A percentile compares a stretch with the other conserved stretches of the same genome.
Evolutionary conservation across 2,329 filamentous ascomycete genomes (phyloP).

Genomic region (Bipolaris bicolor): DNA sequence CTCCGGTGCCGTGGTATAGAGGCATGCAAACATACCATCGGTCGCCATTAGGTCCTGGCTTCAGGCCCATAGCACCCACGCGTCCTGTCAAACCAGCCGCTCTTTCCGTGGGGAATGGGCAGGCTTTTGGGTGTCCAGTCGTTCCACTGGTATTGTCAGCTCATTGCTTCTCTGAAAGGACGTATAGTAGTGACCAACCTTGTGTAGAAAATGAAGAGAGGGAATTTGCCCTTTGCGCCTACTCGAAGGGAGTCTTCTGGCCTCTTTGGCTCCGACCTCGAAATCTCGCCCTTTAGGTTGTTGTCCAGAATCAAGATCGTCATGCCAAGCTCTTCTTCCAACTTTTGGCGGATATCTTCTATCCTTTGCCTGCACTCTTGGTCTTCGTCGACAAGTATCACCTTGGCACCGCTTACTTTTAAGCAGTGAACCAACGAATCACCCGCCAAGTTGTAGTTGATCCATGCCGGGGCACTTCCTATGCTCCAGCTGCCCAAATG

Average conservation of each 20-base stretch:
- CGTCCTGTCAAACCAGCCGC: slow-evolving; percentile 51
- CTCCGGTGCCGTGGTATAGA: slow-evolving; percentile 77
- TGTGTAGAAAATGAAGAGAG: slow-evolving; percentile 73
- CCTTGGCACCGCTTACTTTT: slow-evolving; percentile 60
- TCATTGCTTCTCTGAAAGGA: background rate
- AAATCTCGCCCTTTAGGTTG: slow-evolving; percentile 56
- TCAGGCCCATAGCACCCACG: slow-evolving; percentile 44
- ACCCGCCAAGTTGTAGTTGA: slow-evolving; percentile 72
- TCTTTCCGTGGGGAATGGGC: slow-evolving; percentile 62
- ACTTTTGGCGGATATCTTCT: slow-evolving; percentile 55
- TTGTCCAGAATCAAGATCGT: slow-evolving; percentile 61
- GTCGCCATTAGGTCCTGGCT: slow-evolving; percentile 55
- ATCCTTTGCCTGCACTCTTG: slow-evolving; percentile 62
- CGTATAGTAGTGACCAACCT: slow-evolving; percentile 48
- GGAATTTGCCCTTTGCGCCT: slow-evolving; percentile 59
- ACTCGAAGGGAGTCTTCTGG: slow-evolving; percentile 63
- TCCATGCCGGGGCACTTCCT: slow-evolving; percentile 71
- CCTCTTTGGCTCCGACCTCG: slow-evolving; percentile 56
- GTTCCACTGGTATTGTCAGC: slow-evolving; percentile 63
- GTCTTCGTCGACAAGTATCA: slow-evolving; percentile 56
- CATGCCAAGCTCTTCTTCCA: slow-evolving; percentile 65
- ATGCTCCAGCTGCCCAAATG: slow-evolving; percentile 70
- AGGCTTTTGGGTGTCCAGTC: slow-evolving; percentile 76
- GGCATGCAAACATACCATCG: slow-evolving; percentile 80
- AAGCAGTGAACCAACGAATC: slow-evolving; percentile 71